Evolutionary conservation across 1,284 basidiomycete genomes (phyloP).

Genomic region (Ganoderma resinaceum): DNA sequence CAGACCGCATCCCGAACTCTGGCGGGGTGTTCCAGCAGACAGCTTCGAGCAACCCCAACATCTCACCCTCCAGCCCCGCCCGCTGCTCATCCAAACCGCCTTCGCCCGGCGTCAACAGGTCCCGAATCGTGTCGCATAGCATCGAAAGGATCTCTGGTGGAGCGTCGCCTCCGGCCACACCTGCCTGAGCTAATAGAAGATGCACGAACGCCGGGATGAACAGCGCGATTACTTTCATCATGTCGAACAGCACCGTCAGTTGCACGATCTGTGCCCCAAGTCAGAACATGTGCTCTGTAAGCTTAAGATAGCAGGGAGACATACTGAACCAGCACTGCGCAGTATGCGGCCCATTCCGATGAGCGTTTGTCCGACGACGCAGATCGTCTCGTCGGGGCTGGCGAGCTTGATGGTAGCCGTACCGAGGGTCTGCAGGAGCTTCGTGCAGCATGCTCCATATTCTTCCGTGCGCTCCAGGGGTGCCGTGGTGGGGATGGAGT

Average conservation of each 20-base stretch:
- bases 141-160: slow-evolving; percentile 46
- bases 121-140: slow-evolving; percentile 50
- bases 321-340: slow-evolving; percentile 48
- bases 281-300: slow-evolving; percentile 6
- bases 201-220: slow-evolving; percentile 56
- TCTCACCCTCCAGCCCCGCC: slow-evolving; percentile 47
- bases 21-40: slow-evolving; percentile 57
- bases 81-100: slow-evolving; percentile 33
- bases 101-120: slow-evolving; percentile 45
- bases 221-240: slow-evolving; percentile 54
- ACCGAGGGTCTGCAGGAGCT: slow-evolving; percentile 59
- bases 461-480: slow-evolving; percentile 38
- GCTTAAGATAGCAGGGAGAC: slow-evolving; percentile 33
- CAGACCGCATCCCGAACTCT: slow-evolving; percentile 52
- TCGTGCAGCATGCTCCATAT: slow-evolving; percentile 51
- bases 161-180: slow-evolving; percentile 31
- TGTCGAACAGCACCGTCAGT: slow-evolving; percentile 58
- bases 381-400: slow-evolving; percentile 26
- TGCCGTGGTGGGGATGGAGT: slow-evolving; percentile 38
- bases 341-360: slow-evolving; percentile 39
- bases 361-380: slow-evolving; percentile 21
- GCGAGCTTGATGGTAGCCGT: slow-evolving; percentile 24
- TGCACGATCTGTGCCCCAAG: slow-evolving; percentile 46
- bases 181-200: slow-evolving; percentile 46
- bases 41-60: slow-evolving; percentile 58